phyloP scores from a whole-genome alignment of 1,284 basidiomycete species.

The Marasmius fiardii region DNA sequence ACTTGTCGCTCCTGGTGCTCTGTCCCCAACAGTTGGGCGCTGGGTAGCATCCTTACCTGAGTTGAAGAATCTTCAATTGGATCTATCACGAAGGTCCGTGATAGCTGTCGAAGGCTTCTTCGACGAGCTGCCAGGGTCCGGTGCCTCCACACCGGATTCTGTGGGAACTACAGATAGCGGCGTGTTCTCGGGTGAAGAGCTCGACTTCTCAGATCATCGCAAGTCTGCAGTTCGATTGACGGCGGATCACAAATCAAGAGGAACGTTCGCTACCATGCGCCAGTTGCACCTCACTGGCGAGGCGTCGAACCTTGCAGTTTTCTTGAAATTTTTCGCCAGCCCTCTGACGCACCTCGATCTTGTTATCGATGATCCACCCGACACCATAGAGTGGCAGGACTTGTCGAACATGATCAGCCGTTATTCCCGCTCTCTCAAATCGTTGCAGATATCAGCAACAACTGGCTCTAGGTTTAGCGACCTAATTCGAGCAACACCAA shows the following conservation, averaged over 20 bases:
- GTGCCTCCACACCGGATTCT: conserved; percentile 64
- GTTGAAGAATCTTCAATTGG: conserved; percentile 61
- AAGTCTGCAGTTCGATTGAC: conserved; percentile 62
- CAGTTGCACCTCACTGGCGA: conserved; percentile 67
- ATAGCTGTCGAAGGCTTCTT: conserved; percentile 76
- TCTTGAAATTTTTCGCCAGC: conserved; percentile 63
- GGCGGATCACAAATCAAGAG: conserved; percentile 44
- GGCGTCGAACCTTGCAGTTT: conserved; percentile 61
- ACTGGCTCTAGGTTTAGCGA: conserved; percentile 62
- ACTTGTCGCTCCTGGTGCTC: conserved; percentile 66
- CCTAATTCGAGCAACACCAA: conserved; percentile 60
- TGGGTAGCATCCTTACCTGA: conserved; percentile 61
- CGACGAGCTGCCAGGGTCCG: conserved; percentile 63
- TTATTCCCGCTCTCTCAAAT: conserved; percentile 56
- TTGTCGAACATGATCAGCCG: conserved; percentile 56
- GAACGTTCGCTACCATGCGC: conserved; percentile 54
- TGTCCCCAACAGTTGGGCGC: conserved; percentile 62
- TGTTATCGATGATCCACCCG: conserved; percentile 72
- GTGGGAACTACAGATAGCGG: conserved; percentile 66
- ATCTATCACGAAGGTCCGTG: conserved; percentile 62
- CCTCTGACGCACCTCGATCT: conserved; percentile 62
- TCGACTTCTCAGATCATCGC: conserved; percentile 67
- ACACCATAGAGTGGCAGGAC: conserved; percentile 68
- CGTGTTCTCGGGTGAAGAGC: conserved; percentile 69
- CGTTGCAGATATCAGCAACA: conserved; percentile 57